These are phyloP conservation scores for Plantago major DNA, from an alignment of 257 asterid species.

Conservation along the genomic window DNA sequence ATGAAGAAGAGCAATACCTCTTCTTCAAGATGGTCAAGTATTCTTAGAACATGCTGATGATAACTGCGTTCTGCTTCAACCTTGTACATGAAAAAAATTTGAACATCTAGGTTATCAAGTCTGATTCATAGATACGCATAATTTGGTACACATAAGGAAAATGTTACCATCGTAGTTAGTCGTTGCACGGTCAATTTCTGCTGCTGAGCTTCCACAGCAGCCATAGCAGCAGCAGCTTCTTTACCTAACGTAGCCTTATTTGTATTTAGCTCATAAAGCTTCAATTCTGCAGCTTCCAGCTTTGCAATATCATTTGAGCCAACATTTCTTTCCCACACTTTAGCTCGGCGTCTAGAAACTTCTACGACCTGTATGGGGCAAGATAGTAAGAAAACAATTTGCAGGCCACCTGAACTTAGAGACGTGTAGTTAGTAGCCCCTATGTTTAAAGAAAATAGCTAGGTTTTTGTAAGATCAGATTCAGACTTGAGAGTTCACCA, in stretches of 20 bases:
- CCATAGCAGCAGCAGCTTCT: conserved; percentile 67
- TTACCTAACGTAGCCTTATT: conserved; percentile 54
- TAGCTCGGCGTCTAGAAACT: conserved; percentile 57
- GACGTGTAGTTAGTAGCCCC: too few species aligned
- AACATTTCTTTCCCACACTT: conserved; percentile 41
- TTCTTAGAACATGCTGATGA: conserved; percentile 50
- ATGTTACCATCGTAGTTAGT: conserved; percentile 47
- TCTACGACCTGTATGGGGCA: conserved; percentile 52
- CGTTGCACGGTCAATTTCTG: conserved; percentile 60
- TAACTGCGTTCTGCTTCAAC: conserved; percentile 65
- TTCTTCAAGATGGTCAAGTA: conserved; percentile 67
- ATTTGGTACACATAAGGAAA: neutral
- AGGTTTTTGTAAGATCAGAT: too few species aligned
- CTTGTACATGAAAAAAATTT: conserved; percentile 26
- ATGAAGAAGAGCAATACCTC: conserved; percentile 41
- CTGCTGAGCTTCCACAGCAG: conserved; percentile 67
- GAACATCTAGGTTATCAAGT: neutral
- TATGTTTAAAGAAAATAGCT: too few species aligned
- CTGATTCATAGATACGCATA: neutral
- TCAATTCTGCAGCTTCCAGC: conserved; percentile 56
- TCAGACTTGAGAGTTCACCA: conserved; percentile 3
- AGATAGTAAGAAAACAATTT: too few species aligned
- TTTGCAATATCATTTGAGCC: conserved; percentile 38
- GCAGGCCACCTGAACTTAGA: too few species aligned
- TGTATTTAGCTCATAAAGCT: conserved; percentile 58